A percentile compares a stretch with the other conserved stretches of the same genome.
Evolutionary conservation across 305 asterid genomes (phyloP).

Genomic region (Petunia hybrid): DNA sequence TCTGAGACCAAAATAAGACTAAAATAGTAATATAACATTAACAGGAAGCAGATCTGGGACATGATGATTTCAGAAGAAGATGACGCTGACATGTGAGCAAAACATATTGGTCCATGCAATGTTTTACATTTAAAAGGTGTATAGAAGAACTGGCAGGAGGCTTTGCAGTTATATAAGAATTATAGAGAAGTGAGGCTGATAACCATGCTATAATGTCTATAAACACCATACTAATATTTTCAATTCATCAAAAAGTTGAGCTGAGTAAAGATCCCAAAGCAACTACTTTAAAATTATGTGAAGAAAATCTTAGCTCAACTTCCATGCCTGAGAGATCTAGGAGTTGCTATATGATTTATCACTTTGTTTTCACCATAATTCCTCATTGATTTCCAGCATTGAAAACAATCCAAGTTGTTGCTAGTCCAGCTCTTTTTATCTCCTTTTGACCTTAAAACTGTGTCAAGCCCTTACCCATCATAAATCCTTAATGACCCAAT

Average conservation of each 20-base stretch:
- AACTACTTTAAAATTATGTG: not conserved
- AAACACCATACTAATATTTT: not conserved
- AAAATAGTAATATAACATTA: not conserved
- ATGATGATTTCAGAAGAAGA: not conserved
- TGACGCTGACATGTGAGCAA: not conserved
- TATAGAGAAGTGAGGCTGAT: not conserved
- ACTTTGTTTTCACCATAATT: not conserved
- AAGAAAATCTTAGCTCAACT: not conserved
- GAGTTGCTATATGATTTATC: not conserved
- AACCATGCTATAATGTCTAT: not conserved
- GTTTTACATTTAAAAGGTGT: not conserved
- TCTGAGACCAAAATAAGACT: not conserved
- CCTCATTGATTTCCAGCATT: not conserved
- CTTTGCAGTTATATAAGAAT: not conserved
- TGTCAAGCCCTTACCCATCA: conserved; percentile 20
- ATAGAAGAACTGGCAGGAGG: not conserved
- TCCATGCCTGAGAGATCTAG: not conserved
- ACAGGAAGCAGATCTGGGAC: not conserved
- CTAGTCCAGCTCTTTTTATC: not conserved
- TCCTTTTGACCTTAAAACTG: conserved; percentile 14
- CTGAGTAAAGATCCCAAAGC: not conserved
- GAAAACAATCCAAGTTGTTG: not conserved
- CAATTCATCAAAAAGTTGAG: not conserved
- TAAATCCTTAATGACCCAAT: not conserved
- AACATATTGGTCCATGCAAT: not conserved